Evolutionary conservation across 2,329 filamentous ascomycete species (phyloP), one percentile per base, ranked within the genome.

Genomic region (Ascochyta viciae-villosae): DNA sequence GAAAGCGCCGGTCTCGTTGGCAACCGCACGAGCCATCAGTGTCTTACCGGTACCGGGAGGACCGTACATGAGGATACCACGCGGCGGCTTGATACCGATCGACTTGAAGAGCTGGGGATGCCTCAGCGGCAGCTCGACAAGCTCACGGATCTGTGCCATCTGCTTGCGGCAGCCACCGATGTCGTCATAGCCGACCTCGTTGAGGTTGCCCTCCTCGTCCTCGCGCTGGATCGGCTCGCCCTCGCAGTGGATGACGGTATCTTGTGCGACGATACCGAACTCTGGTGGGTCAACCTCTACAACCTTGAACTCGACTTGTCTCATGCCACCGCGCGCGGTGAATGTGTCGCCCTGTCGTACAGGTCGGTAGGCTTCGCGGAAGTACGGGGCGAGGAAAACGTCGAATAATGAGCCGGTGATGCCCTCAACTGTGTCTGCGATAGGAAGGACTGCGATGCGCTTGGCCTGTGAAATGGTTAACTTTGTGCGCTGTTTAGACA

Each of bases 81-180:
- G 92, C 41, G 95, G 95, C 52, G 95, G 95, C 87, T 99, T 99
- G 83, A 99, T 97, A 87, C 95, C 95, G 74, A 99, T 98, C 37
- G 94, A 98, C 85, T 98, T 99, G 90, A 99, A 99, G 46, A 99
- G 89, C 79, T 98, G 95, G 58, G 95, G 95, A 80, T 99, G 95
- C 74, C 95, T 89, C 60, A 99, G 86, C 60, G 95, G 95, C 67
- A 99, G 84, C 85, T 99, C 95, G 64, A 99, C 95, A 85, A 99
- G 88, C 79, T 99, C 95, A 76, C 95, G 91, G 71, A 99, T 96
- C 84, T 99, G 95, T 62, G 95, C 95, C 95, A 99, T 98, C 82
- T 99, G 95, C 83, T 99, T 99, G 75, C 95, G 87, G 86, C 95
- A 98, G 67, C 95, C 95, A 85, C 95, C 95, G 80, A 99, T 99